Conservation (phyloP, 2,329 filamentous ascomycete genomes). For the Penicillium sp. region DNA sequence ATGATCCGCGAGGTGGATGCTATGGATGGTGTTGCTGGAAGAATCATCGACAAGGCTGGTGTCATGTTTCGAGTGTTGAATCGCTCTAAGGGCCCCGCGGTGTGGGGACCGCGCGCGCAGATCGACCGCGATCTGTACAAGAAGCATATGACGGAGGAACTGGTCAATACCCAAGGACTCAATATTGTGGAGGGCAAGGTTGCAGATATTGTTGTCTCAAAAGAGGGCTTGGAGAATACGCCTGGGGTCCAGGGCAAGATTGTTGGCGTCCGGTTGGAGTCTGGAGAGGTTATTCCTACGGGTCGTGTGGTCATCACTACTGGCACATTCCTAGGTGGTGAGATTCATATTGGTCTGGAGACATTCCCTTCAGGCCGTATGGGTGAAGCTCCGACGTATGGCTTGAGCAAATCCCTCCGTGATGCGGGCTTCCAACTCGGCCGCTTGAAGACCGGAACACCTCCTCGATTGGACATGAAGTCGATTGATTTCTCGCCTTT, state of each 20-base stretch:
- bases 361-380: slow-evolving; percentile 86
- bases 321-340: slow-evolving; percentile 90
- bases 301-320: slow-evolving; percentile 90
- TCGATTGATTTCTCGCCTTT: slow-evolving; percentile 79
- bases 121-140: slow-evolving; percentile 91
- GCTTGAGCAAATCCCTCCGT: slow-evolving; percentile 84
- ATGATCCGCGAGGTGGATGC: slow-evolving; percentile 96
- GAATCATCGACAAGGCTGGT: slow-evolving; percentile 89
- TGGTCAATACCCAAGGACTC: slow-evolving; percentile 76
- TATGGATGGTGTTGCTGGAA: slow-evolving; percentile 83
- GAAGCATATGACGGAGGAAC: slow-evolving; percentile 86
- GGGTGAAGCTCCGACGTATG: slow-evolving; percentile 90
- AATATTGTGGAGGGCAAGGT: slow-evolving; percentile 84
- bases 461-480: slow-evolving; percentile 78
- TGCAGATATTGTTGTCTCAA: slow-evolving; percentile 82
- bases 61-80: slow-evolving; percentile 94
- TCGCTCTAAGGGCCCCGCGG: slow-evolving; percentile 85
- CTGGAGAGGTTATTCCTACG: slow-evolving; percentile 80
- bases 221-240: slow-evolving; percentile 53
- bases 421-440: slow-evolving; percentile 90
- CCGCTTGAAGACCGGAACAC: slow-evolving; percentile 92
- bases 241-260: slow-evolving; percentile 69
- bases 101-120: slow-evolving; percentile 96
- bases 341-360: slow-evolving; percentile 93
- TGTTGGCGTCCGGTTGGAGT: slow-evolving; percentile 82